Evolutionary conservation across 2,329 filamentous ascomycete species (phyloP).

Genomic region (Didymella lethalis): DNA sequence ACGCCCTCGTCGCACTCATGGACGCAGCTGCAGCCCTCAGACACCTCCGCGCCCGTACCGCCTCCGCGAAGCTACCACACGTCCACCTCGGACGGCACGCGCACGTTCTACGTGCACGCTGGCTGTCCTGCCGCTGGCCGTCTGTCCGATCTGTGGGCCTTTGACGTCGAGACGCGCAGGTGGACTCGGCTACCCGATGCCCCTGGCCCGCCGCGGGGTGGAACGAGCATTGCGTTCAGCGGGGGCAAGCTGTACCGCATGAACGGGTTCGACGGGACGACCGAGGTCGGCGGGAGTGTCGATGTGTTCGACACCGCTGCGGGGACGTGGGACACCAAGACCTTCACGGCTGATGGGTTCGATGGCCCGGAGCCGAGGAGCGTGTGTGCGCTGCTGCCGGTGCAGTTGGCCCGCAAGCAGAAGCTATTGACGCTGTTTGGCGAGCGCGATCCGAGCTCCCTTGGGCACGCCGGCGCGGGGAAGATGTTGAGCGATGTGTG

Average conservation of each 20-base stretch:
- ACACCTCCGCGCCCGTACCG: constrained; percentile 61
- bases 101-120: constrained; percentile 78
- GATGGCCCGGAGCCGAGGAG: constrained; percentile 59
- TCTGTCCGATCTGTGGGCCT: constrained; percentile 78
- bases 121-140: constrained; percentile 72
- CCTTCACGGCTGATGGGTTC: constrained; percentile 54
- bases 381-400: constrained; percentile 57
- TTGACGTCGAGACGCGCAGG: constrained; percentile 67
- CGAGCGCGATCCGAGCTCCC: constrained; percentile 61
- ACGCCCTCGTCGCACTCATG: constrained; percentile 71
- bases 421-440: constrained; percentile 62
- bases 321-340: constrained; percentile 53
- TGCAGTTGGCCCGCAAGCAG: constrained; percentile 48
- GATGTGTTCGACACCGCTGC: constrained; percentile 63
- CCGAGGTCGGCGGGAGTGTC: constrained; percentile 73
- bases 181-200: constrained; percentile 76
- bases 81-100: constrained; percentile 69
- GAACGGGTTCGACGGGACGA: constrained; percentile 77
- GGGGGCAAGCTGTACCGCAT: constrained; percentile 76
- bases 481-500: constrained; percentile 64
- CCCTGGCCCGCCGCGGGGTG: constrained; percentile 71
- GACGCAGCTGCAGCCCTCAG: constrained; percentile 67
- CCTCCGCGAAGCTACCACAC: constrained; percentile 75
- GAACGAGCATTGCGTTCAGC: constrained; percentile 70
- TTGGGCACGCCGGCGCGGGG: constrained; percentile 63